A percentile compares a stretch with the other conserved stretches of the same genome.
These are phyloP conservation scores for Salix viminalis DNA, from an alignment of 345 rosid species.

Conservation along the genomic window DNA sequence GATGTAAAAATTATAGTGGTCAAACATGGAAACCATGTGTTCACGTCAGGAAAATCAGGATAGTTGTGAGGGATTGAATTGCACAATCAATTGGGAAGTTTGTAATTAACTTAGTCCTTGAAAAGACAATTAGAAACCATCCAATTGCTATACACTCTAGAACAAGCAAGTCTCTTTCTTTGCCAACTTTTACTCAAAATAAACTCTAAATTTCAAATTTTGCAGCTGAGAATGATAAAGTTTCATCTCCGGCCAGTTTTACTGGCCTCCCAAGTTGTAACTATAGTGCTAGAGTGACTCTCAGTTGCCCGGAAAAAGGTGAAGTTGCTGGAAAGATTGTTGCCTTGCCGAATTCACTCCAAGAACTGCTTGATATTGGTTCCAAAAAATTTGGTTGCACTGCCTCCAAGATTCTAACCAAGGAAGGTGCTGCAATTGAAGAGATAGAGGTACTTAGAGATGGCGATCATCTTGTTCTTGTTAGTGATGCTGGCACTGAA, in stretches of 20 bases:
- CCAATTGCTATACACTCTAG: not conserved
- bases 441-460: slow-evolving; percentile 68
- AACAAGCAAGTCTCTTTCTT: not conserved
- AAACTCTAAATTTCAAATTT: not conserved
- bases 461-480: slow-evolving; percentile 67
- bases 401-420: slow-evolving; percentile 46
- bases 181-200: not conserved
- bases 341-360: slow-evolving; percentile 49
- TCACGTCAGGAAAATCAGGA: not conserved
- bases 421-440: slow-evolving; percentile 72
- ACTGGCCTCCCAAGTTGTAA: slow-evolving; percentile 10
- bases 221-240: slow-evolving; percentile 35
- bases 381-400: slow-evolving; percentile 39
- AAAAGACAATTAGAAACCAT: not conserved
- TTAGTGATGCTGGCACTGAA: slow-evolving; percentile 16
- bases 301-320: slow-evolving; percentile 52
- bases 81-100: not conserved
- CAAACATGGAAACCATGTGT: not conserved
- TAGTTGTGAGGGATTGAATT: not conserved
- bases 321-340: slow-evolving; percentile 45
- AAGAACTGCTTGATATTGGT: slow-evolving; percentile 58
- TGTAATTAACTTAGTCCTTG: not conserved
- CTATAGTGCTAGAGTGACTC: slow-evolving; percentile 45
- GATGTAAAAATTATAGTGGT: not conserved
- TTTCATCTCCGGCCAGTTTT: slow-evolving; percentile 11